phyloP scores from a whole-genome alignment of 768 basidiomycete species.

The Boletus insuetus region DNA sequence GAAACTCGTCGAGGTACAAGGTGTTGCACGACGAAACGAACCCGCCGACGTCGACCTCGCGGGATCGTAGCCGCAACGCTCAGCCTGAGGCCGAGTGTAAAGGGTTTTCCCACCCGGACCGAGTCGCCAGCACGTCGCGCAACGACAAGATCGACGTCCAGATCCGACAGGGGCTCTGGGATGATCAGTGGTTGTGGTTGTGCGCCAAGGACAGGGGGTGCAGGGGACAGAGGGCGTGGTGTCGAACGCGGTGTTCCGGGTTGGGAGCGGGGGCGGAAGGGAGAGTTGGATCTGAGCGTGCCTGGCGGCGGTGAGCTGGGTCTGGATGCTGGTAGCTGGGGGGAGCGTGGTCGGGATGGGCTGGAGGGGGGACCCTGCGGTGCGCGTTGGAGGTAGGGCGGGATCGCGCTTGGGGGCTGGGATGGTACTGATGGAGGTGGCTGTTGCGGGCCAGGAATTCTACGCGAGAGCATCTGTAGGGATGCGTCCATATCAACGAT shows the following conservation, averaged over 20 bases:
- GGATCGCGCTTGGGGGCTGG: slow-evolving; percentile 68
- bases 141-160: slow-evolving; percentile 60
- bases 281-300: slow-evolving; percentile 44
- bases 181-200: slow-evolving; percentile 21
- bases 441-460: slow-evolving; percentile 57
- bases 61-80: slow-evolving; percentile 48
- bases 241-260: slow-evolving; percentile 26
- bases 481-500: background rate
- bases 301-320: slow-evolving; percentile 54
- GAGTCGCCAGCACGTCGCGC: slow-evolving; percentile 44
- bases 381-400: slow-evolving; percentile 68
- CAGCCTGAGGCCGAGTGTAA: slow-evolving; percentile 54
- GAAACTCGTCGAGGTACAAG: slow-evolving; percentile 42
- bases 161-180: slow-evolving; percentile 31
- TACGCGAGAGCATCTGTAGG: slow-evolving; percentile 68
- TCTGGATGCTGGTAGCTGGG: slow-evolving; percentile 49
- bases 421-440: slow-evolving; percentile 23
- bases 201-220: slow-evolving; percentile 23
- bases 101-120: slow-evolving; percentile 55
- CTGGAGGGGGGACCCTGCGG: slow-evolving; percentile 34
- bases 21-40: slow-evolving; percentile 65
- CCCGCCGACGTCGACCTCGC: slow-evolving; percentile 35
- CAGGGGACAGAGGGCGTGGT: slow-evolving; percentile 32
- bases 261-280: slow-evolving; percentile 34
- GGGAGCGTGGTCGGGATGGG: slow-evolving; percentile 57